Evolutionary conservation across 1,139 yeast species (phyloP).

Genomic region (Suhomyces panamericanus): DNA sequence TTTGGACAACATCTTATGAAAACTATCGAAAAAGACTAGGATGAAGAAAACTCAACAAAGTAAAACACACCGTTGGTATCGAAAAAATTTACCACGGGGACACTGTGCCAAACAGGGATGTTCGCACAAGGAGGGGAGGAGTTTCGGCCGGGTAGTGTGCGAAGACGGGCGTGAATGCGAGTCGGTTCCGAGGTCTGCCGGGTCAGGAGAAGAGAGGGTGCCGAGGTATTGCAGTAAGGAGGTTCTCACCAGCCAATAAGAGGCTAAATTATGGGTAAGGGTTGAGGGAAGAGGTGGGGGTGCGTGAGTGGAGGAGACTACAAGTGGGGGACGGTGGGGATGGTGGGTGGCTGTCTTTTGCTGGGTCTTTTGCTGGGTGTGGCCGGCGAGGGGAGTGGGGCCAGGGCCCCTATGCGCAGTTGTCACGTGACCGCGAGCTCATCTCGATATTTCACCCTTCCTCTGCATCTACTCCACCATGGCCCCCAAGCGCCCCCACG

Average conservation of each 20-base stretch:
- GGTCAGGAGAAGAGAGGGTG: neutral
- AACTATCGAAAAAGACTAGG: constrained; percentile 11
- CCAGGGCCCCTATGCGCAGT: no score
- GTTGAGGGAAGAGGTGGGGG: no score
- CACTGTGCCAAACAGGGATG: constrained; percentile 12
- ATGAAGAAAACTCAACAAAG: constrained; percentile 9
- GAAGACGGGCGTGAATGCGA: constrained; percentile 1
- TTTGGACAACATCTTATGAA: constrained; percentile 38
- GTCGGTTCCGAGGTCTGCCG: constrained; percentile 6
- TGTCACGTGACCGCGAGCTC: constrained; percentile 1
- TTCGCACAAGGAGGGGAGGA: constrained; percentile 7
- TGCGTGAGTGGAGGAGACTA: neutral
- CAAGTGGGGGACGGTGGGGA: neutral
- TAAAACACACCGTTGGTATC: constrained; percentile 5
- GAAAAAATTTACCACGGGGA: constrained; percentile 15
- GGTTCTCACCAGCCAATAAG: no score
- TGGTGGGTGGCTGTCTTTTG: neutral
- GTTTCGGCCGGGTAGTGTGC: constrained; percentile 6
- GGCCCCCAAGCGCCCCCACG: constrained; percentile 8
- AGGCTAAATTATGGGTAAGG: no score
- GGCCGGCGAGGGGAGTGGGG: no score
- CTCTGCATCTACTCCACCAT: neutral
- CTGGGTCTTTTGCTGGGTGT: neutral
- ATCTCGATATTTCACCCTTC: neutral
- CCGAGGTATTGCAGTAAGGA: no score